Percentiles rank a stretch among this genome's conserved stretches.
These are phyloP conservation scores for Ceratonia siliqua DNA, from an alignment of 306 rosid genomes.

Conservation along the genomic window DNA sequence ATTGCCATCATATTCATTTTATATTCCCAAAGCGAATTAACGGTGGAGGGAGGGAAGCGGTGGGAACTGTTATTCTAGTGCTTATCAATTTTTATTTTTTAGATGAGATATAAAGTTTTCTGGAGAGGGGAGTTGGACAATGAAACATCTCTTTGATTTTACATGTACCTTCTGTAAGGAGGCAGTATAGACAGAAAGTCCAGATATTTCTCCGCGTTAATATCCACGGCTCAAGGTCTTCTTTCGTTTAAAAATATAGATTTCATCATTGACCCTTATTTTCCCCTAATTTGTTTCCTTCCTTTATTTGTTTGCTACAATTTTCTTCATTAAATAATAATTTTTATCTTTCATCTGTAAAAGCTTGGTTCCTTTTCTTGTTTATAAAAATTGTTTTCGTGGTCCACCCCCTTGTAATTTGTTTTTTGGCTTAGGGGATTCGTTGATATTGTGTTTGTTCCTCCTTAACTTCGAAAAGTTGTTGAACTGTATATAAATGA, in stretches of 20 bases:
- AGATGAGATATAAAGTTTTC: not conserved
- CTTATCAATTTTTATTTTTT: too few species aligned
- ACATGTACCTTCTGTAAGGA: not conserved
- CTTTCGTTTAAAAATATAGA: not conserved
- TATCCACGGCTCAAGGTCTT: not conserved
- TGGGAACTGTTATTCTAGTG: too few species aligned
- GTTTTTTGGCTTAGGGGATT: too few species aligned
- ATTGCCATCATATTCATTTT: not conserved
- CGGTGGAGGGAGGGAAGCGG: not conserved
- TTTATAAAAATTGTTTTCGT: not conserved
- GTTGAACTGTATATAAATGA: not conserved
- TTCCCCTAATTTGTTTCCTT: not conserved
- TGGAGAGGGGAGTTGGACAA: not conserved
- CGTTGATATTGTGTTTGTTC: constrained; percentile 12
- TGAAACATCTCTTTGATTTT: not conserved
- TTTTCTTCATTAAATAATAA: not conserved
- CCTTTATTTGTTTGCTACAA: not conserved
- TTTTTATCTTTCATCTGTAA: not conserved
- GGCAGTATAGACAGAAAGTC: constrained; percentile 13
- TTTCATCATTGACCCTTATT: not conserved
- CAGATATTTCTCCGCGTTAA: not conserved
- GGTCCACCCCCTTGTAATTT: not conserved
- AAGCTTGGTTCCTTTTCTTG: constrained; percentile 1
- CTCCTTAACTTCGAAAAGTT: constrained; percentile 28
- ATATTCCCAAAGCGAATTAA: not conserved